A percentile compares a stretch with the other conserved stretches of the same genome.
Evolutionary conservation across 2,329 filamentous ascomycete genomes (phyloP).

Genomic region (Cercospora sp.): DNA sequence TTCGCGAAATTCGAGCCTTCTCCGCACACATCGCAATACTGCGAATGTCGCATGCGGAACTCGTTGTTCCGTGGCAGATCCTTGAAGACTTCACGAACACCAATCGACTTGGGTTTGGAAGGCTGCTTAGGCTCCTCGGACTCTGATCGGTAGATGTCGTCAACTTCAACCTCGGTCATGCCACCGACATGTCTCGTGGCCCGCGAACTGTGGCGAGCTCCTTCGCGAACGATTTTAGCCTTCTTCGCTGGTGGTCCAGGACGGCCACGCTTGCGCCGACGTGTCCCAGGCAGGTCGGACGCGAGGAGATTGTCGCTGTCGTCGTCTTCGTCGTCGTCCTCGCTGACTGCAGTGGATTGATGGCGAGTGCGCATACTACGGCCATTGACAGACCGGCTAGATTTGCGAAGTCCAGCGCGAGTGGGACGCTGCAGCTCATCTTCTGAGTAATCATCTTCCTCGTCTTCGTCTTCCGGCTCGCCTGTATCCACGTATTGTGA

Average conservation of each 20-base stretch:
- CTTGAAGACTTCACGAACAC: slow-evolving; percentile 71
- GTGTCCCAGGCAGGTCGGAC: slow-evolving; percentile 44
- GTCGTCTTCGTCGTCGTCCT: slow-evolving; percentile 33
- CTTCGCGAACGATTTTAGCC: slow-evolving; percentile 23
- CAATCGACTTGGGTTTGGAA: slow-evolving; percentile 56
- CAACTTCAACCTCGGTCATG: slow-evolving; percentile 57
- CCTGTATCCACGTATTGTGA: slow-evolving; percentile 29
- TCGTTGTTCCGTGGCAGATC: slow-evolving; percentile 59
- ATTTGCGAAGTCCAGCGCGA: slow-evolving; percentile 23
- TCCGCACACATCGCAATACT: slow-evolving; percentile 72
- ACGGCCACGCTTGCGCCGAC: slow-evolving; percentile 37
- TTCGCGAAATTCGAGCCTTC: slow-evolving; percentile 62
- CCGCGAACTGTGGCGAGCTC: slow-evolving; percentile 48
- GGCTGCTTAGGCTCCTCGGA: slow-evolving; percentile 41
- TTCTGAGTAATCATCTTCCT: slow-evolving; percentile 27
- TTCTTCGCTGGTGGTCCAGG: slow-evolving; percentile 17
- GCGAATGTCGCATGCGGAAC: slow-evolving; percentile 70
- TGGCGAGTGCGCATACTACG: slow-evolving; percentile 23
- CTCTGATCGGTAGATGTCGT: slow-evolving; percentile 56
- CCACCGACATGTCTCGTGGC: slow-evolving; percentile 48
- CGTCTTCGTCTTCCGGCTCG: slow-evolving; percentile 29
- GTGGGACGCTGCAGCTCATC: slow-evolving; percentile 23
- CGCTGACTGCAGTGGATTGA: slow-evolving; percentile 10
- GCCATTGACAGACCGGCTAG: slow-evolving; percentile 13
- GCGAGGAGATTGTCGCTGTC: slow-evolving; percentile 35